A percentile compares a stretch with the other conserved stretches of the same genome.
Evolutionary conservation across 805 yeast genomes (phyloP).

Genomic region (Lachancea waltii): DNA sequence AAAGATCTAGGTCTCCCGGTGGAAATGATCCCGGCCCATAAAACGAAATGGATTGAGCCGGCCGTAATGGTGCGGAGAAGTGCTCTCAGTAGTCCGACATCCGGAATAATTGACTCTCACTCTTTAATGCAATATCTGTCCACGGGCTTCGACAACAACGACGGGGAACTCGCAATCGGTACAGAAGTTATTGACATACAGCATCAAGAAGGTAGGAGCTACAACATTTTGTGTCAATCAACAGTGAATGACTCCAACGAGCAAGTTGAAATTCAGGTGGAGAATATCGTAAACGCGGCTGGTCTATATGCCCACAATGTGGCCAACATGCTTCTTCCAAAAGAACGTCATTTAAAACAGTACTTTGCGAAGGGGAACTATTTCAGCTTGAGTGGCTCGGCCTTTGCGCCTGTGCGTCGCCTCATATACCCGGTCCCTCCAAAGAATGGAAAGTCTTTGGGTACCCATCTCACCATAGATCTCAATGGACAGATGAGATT

Average conservation of each 20-base stretch:
- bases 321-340: slow-evolving; percentile 63
- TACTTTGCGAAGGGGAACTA: slow-evolving; percentile 84
- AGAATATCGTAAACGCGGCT: slow-evolving; percentile 66
- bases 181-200: slow-evolving; percentile 46
- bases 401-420: slow-evolving; percentile 43
- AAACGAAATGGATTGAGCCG: slow-evolving; percentile 53
- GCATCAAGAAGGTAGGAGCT: slow-evolving; percentile 21
- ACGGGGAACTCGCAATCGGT: slow-evolving; percentile 59
- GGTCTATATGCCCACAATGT: slow-evolving; percentile 72
- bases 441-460: slow-evolving; percentile 66
- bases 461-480: slow-evolving; percentile 82
- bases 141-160: slow-evolving; percentile 47
- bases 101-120: slow-evolving; percentile 83
- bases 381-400: slow-evolving; percentile 46
- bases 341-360: slow-evolving; percentile 48
- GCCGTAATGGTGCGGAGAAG: slow-evolving; percentile 56
- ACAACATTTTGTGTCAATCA: slow-evolving; percentile 29
- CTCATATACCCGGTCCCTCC: slow-evolving; percentile 76
- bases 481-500: slow-evolving; percentile 72
- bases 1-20: slow-evolving; percentile 51
- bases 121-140: slow-evolving; percentile 57
- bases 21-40: slow-evolving; percentile 41
- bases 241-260: slow-evolving; percentile 23
- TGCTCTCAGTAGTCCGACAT: slow-evolving; percentile 64
- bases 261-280: slow-evolving; percentile 41